Evolutionary conservation across 2,329 filamentous ascomycete species (phyloP).

Genomic region (Alternaria viburni): DNA sequence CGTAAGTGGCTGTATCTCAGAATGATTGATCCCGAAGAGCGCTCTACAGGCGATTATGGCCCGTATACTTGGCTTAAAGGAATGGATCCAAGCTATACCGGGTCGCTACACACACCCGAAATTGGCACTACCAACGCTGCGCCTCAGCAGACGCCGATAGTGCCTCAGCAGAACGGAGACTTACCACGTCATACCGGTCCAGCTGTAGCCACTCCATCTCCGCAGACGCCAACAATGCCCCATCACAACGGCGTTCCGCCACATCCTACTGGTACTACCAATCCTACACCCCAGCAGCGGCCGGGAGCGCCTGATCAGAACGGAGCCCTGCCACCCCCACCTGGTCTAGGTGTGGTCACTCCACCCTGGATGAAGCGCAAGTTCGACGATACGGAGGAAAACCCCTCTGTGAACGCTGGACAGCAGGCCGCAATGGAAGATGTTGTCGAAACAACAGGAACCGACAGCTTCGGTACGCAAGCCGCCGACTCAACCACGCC

Average conservation of each 20-base stretch:
- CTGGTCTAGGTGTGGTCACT: too few species aligned
- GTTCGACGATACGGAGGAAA: neutral
- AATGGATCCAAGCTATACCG: neutral
- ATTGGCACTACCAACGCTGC: neutral
- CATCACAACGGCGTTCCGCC: neutral
- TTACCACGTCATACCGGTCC: neutral
- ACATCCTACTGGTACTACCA: neutral
- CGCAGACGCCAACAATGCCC: neutral
- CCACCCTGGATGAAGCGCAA: neutral
- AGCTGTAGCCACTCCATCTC: neutral
- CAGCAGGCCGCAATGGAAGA: too few species aligned
- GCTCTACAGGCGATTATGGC: neutral
- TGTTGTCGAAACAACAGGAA: too few species aligned
- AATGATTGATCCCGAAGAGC: neutral
- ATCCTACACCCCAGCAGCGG: neutral
- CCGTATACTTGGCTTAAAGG: neutral
- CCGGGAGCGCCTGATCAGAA: neutral
- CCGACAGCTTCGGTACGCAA: too few species aligned
- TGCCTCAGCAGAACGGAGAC: neutral
- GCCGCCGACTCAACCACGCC: neutral
- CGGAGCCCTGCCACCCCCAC: too few species aligned
- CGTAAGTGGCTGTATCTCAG: rapidly evolving
- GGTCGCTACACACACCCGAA: too few species aligned
- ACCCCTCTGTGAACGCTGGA: too few species aligned
- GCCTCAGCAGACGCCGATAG: neutral